A percentile compares a stretch with the other conserved stretches of the same genome.
Evolutionary conservation across 2,329 filamentous ascomycete genomes (phyloP).

Genomic region (Sarocladium oryzae): DNA sequence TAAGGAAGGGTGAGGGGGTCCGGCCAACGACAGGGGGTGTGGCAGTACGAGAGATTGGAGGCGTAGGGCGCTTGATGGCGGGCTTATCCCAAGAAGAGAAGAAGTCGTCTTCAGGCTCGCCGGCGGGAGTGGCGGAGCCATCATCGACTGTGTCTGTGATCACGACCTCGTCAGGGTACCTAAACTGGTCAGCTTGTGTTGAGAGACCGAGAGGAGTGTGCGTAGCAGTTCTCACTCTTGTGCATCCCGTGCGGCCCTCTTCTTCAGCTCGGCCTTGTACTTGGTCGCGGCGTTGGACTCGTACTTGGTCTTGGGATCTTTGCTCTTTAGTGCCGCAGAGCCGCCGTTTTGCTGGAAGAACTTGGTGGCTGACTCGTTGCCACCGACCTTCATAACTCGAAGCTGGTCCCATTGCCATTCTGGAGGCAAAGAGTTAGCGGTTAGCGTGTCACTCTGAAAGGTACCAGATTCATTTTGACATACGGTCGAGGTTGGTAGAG

Average conservation of each 20-base stretch:
- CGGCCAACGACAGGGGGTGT: constrained; percentile 78
- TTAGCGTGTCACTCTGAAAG: neutral
- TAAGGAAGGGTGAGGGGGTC: constrained; percentile 86
- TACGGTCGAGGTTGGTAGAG: constrained; percentile 97
- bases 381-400: constrained; percentile 94
- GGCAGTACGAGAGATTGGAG: constrained; percentile 81
- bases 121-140: constrained; percentile 68
- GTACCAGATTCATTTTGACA: constrained; percentile 27
- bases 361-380: constrained; percentile 96
- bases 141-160: constrained; percentile 70
- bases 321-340: constrained; percentile 87
- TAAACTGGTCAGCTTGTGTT: constrained; percentile 18
- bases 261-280: constrained; percentile 95
- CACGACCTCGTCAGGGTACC: constrained; percentile 78
- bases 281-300: constrained; percentile 88
- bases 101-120: constrained; percentile 89
- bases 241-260: constrained; percentile 74
- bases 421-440: constrained; percentile 25
- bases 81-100: constrained; percentile 99
- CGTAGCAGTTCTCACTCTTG: no score
- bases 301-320: constrained; percentile 96
- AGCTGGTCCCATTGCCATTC: constrained; percentile 99
- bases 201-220: no score
- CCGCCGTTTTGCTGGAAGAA: constrained; percentile 97
- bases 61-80: constrained; percentile 90